phyloP scores from a whole-genome alignment of 805 yeast species.

The Candida taoyuanica region DNA sequence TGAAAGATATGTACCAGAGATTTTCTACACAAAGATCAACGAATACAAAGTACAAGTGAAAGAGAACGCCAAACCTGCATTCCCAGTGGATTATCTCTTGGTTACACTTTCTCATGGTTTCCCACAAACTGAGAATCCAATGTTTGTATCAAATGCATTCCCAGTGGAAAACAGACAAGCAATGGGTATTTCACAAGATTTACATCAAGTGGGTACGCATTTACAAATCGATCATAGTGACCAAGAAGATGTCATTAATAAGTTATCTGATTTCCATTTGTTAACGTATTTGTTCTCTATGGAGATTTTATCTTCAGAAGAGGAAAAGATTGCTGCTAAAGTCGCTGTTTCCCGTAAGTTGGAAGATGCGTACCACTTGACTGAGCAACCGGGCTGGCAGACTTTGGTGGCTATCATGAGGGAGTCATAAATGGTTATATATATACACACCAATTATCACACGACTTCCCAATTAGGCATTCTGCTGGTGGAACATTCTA shows the following conservation, averaged over 20 bases:
- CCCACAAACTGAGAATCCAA: conserved; percentile 56
- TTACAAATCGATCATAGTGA: conserved; percentile 34
- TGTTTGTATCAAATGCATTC: conserved; percentile 48
- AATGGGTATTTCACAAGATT: conserved; percentile 69
- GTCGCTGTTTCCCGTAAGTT: conserved; percentile 41
- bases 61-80: conserved; percentile 82
- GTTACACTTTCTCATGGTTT: conserved; percentile 92
- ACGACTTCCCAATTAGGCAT: conserved; percentile 4
- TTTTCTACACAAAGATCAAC: conserved; percentile 76
- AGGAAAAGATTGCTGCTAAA: conserved; percentile 43
- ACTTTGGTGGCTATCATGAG: conserved; percentile 57
- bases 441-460: conserved; percentile 1
- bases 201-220: conserved; percentile 47
- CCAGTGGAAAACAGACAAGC: conserved; percentile 79
- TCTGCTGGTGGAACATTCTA: conserved; percentile 8
- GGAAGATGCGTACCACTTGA: conserved; percentile 45
- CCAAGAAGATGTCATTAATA: conserved; percentile 29
- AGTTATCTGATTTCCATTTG: conserved; percentile 72
- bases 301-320: conserved; percentile 54
- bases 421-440: conserved; percentile 16
- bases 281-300: conserved; percentile 52
- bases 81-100: conserved; percentile 85
- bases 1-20: conserved; percentile 88
- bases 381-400: conserved; percentile 76
- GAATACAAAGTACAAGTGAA: conserved; percentile 90